phyloP scores from a whole-genome alignment of 2,329 filamentous ascomycete genomes.

The Lachnellula occidentalis region DNA sequence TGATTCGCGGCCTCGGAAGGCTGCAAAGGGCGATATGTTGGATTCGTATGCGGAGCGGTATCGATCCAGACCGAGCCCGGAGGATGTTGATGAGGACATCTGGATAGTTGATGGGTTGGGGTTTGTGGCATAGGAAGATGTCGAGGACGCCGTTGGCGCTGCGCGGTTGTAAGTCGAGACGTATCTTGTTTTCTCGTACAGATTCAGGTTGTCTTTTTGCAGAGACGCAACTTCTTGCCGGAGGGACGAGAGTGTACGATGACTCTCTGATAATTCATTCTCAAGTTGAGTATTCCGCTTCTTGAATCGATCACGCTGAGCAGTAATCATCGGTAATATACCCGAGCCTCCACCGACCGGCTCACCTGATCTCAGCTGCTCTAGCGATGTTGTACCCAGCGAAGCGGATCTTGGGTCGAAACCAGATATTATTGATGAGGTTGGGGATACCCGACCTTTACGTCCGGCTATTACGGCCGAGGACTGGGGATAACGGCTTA shows the following conservation, averaged over 20 bases:
- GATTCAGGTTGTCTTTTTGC: conserved; percentile 90
- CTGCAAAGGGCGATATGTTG: conserved; percentile 91
- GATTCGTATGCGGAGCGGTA: conserved; percentile 93
- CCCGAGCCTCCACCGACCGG: conserved; percentile 71
- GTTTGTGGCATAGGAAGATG: conserved; percentile 62
- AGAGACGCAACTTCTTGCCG: conserved; percentile 86
- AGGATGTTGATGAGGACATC: conserved; percentile 53
- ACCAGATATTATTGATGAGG: conserved; percentile 97
- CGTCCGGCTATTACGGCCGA: conserved; percentile 47
- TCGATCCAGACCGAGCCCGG: conserved; percentile 68
- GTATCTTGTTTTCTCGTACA: conserved; percentile 98
- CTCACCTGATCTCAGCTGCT: conserved; percentile 54
- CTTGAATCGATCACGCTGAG: conserved; percentile 97
- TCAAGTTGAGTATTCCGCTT: conserved; percentile 90
- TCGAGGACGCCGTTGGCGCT: conserved; percentile 53
- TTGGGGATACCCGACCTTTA: conserved; percentile 74
- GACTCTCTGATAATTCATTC: conserved; percentile 78
- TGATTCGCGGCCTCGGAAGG: conserved; percentile 90
- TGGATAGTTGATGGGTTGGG: conserved; percentile 70
- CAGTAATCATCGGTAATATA: conserved; percentile 96
- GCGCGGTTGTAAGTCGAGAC: conserved; percentile 86
- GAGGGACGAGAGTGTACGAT: conserved; percentile 76
- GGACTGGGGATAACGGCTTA: conserved; percentile 70
- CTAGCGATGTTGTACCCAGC: conserved; percentile 44
- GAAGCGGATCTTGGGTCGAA: conserved; percentile 63